Evolutionary conservation across 768 basidiomycete species (phyloP), one percentile per base, ranked within the genome.

Genomic region (Phanerochaete sordida): DNA sequence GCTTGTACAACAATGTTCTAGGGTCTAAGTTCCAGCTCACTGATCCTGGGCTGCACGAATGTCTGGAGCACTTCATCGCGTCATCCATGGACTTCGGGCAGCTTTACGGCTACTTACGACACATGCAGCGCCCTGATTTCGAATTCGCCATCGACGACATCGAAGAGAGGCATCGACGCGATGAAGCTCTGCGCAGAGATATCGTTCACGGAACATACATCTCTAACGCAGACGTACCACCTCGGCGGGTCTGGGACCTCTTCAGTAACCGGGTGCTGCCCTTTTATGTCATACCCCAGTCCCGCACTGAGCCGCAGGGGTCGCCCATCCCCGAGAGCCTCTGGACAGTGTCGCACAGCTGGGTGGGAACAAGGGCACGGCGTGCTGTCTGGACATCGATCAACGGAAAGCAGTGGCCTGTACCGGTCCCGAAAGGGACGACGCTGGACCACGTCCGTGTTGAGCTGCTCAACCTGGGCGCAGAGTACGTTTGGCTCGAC

Each of bases 111-210:
- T n/a, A n/a, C n/a, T n/a, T n/a, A n/a, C n/a, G n/a, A n/a, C n/a
- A n/a, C n/a, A n/a, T n/a, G n/a, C n/a, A n/a, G n/a, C n/a, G n/a
- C n/a, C n/a, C n/a, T n/a, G n/a, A n/a, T n/a, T n/a, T n/a, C n/a
- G n/a, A n/a, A n/a, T n/a, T n/a, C n/a, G n/a, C n/a, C n/a, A n/a
- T n/a, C n/a, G n/a, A n/a, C n/a, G n/a, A n/a, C n/a, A n/a, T n/a
- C n/a, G n/a, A n/a, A n/a, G n/a, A n/a, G n/a, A n/a, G n/a, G n/a
- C n/a, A n/a, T n/a, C n/a, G n/a, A n/a, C n/a, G n/a, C n/a, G n/a
- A n/a, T n/a, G n/a, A n/a, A 12, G 72, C 74, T 23, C 58, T 59
- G 8, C 59, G 62, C 37, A 9, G 37, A 39, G 37, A 39, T n/a
- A n/a, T n/a, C n/a, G n/a, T n/a, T n/a, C n/a, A n/a, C n/a, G n/a